phyloP scores from a whole-genome alignment of 306 rosid genomes.

The Acacia confusa region DNA sequence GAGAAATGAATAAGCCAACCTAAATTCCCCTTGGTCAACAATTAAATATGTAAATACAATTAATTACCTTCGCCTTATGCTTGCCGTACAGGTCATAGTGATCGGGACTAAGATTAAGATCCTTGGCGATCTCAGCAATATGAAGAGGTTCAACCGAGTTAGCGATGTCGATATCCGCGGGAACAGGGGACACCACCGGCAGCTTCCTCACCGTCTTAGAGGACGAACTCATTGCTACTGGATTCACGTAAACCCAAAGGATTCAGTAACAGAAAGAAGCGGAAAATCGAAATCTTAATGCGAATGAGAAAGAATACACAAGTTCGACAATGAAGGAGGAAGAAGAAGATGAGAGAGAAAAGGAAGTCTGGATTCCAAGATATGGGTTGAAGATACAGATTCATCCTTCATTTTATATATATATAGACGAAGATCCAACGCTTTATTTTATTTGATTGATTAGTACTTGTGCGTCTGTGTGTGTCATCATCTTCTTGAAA shows the following conservation, averaged over 20 bases:
- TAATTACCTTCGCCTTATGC: constrained; percentile 81
- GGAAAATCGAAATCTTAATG: background rate
- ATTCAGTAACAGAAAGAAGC: background rate
- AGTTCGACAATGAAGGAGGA: background rate
- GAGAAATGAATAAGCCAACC: background rate
- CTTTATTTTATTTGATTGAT: background rate
- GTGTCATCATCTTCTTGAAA: background rate
- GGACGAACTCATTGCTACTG: constrained; percentile 48
- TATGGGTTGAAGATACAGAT: background rate
- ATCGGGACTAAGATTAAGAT: constrained; percentile 66
- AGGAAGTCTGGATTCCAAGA: background rate
- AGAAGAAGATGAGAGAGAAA: background rate
- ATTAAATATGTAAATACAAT: background rate
- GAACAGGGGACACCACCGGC: constrained; percentile 85
- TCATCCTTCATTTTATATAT: background rate
- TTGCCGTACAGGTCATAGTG: constrained; percentile 94
- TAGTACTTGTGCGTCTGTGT: background rate
- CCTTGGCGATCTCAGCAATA: constrained; percentile 71
- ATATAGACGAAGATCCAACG: background rate
- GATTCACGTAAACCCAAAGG: background rate
- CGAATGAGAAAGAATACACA: background rate
- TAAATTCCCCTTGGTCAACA: background rate
- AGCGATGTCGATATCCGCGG: constrained; percentile 90
- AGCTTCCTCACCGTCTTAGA: constrained; percentile 67
- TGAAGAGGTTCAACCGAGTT: constrained; percentile 83